A percentile compares a stretch with the other conserved stretches of the same genome.
These are phyloP conservation scores for Cryphonectria radicalis DNA, from an alignment of 2,329 filamentous ascomycete species.

Conservation along the genomic window DNA sequence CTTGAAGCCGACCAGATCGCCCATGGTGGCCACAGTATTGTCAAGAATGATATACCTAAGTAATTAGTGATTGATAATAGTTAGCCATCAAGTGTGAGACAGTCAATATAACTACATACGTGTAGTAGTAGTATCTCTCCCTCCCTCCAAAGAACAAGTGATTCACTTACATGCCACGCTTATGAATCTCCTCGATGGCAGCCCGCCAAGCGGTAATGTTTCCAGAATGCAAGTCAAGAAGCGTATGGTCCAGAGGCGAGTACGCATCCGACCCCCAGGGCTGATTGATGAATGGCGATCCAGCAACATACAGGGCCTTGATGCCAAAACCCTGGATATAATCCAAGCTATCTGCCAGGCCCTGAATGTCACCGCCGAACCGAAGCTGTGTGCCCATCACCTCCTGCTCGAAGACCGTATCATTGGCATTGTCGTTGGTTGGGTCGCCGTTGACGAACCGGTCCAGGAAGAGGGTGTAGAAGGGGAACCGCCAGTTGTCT, in stretches of 20 bases:
- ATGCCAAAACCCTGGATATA: conserved; percentile 70
- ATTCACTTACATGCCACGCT: conserved; percentile 63
- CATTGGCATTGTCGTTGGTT: conserved; percentile 65
- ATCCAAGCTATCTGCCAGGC: conserved; percentile 63
- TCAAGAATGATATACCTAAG: conserved; percentile 52
- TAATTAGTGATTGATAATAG: not conserved
- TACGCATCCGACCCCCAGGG: conserved; percentile 68
- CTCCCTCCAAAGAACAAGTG: too few relatives aligned
- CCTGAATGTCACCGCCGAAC: conserved; percentile 63
- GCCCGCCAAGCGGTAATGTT: conserved; percentile 61
- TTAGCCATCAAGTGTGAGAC: not conserved
- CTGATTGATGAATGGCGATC: conserved; percentile 65
- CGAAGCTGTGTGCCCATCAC: conserved; percentile 64
- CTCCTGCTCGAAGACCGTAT: conserved; percentile 64
- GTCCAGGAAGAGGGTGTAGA: conserved; percentile 68
- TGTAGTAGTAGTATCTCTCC: too few relatives aligned
- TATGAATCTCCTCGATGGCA: conserved; percentile 63
- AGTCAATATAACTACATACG: too few relatives aligned
- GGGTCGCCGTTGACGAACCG: conserved; percentile 68
- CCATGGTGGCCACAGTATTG: conserved; percentile 68
- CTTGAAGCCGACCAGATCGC: conserved; percentile 62
- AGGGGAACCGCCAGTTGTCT: conserved; percentile 64
- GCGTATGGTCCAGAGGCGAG: conserved; percentile 61
- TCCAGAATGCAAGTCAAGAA: conserved; percentile 66
- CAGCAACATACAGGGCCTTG: conserved; percentile 65